Conservation (phyloP, 1,284 basidiomycete species). For the Erythrobasidium hasegawianum region DNA sequence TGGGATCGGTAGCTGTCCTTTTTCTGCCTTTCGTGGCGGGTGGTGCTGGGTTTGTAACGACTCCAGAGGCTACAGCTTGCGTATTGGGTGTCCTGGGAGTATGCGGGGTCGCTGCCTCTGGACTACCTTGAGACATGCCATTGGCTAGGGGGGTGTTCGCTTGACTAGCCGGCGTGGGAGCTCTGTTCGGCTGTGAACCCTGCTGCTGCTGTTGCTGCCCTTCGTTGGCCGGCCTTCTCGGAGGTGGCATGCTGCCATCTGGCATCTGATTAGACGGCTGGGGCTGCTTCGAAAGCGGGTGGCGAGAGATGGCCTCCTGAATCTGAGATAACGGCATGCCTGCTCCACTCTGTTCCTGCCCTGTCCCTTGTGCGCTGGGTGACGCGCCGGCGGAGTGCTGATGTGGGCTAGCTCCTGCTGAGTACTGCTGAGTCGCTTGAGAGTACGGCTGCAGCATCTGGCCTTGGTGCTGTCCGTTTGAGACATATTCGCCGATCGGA, state of each 20-base stretch:
- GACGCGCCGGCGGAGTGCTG: too few relatives aligned
- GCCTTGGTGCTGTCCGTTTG: not conserved
- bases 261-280: not conserved
- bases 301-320: not conserved
- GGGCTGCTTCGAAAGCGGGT: not conserved
- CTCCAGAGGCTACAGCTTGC: not conserved
- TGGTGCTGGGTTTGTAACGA: not conserved
- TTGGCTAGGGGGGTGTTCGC: not conserved
- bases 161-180: slow-evolving; percentile 17
- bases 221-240: not conserved
- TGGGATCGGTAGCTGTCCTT: slow-evolving; percentile 14
- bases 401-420: too few relatives aligned
- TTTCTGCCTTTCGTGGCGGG: slow-evolving; percentile 21
- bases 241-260: not conserved
- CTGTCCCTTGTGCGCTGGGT: too few relatives aligned
- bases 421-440: slow-evolving; percentile 3
- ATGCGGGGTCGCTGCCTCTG: slow-evolving; percentile 13
- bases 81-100: slow-evolving; percentile 20
- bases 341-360: too few relatives aligned
- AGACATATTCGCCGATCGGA: too few relatives aligned
- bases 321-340: not conserved
- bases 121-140: slow-evolving; percentile 18
- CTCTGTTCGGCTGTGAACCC: slow-evolving; percentile 1
- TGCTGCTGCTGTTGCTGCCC: slow-evolving; percentile 3
- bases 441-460: not conserved